These are phyloP conservation scores for Dendryphion nanum DNA, from an alignment of 2,329 filamentous ascomycete genomes.

Conservation along the genomic window DNA sequence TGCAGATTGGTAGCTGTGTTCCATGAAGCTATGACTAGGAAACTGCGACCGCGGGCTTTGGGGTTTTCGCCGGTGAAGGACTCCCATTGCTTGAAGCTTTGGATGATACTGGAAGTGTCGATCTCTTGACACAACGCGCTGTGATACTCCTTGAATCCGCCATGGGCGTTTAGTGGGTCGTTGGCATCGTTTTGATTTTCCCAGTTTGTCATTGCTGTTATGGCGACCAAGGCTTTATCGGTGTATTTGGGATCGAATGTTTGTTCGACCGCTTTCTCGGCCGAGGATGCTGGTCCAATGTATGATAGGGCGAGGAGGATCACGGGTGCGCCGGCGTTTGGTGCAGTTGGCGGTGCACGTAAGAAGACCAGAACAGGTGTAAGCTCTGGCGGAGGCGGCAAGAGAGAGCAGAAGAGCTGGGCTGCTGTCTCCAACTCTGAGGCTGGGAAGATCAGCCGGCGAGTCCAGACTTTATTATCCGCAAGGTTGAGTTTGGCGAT, in stretches of 20 bases:
- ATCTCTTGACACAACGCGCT: slow-evolving; percentile 18
- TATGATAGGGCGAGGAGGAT: slow-evolving; percentile 18
- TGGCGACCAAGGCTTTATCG: not conserved
- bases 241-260: slow-evolving; percentile 11
- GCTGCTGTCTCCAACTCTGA: slow-evolving; percentile 17
- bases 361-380: slow-evolving; percentile 21
- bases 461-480: slow-evolving; percentile 31
- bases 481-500: slow-evolving; percentile 24
- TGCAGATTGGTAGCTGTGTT: not conserved
- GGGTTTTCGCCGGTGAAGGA: slow-evolving; percentile 14
- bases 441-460: slow-evolving; percentile 28
- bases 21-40: slow-evolving; percentile 8
- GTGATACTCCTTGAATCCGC: slow-evolving; percentile 29
- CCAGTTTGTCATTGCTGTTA: not conserved
- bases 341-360: slow-evolving; percentile 30
- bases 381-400: slow-evolving; percentile 9
- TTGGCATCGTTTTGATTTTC: slow-evolving; percentile 18
- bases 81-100: slow-evolving; percentile 20
- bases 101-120: slow-evolving; percentile 10
- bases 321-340: slow-evolving; percentile 27
- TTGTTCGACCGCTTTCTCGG: slow-evolving; percentile 14
- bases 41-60: slow-evolving; percentile 12
- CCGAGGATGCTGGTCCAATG: slow-evolving; percentile 21
- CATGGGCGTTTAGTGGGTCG: slow-evolving; percentile 21
- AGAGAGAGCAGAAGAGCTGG: slow-evolving; percentile 18